These are phyloP conservation scores for Phytophthora aleatoria DNA, from an alignment of 352 stramenopile species.

Conservation along the genomic window DNA sequence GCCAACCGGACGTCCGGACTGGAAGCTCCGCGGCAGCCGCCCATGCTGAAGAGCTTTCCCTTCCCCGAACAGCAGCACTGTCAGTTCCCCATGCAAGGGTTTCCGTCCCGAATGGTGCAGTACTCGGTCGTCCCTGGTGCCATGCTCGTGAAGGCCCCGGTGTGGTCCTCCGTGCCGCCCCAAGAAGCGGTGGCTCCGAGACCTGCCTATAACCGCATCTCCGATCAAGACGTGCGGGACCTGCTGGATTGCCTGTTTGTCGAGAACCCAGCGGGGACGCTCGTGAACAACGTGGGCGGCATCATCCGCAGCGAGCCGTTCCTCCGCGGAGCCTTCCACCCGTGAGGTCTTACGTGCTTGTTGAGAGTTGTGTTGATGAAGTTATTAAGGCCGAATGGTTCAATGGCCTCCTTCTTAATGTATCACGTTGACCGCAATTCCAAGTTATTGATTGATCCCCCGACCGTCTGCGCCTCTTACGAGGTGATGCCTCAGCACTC, in stretches of 20 bases:
- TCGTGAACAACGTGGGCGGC: conserved; percentile 24
- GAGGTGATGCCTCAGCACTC: conserved; percentile 1
- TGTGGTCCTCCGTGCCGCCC: conserved; percentile 22
- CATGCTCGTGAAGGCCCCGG: conserved; percentile 30
- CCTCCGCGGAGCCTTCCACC: conserved; percentile 35
- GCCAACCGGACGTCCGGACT: conserved; percentile 5
- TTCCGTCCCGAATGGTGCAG: conserved; percentile 20
- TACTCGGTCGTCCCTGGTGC: conserved; percentile 29
- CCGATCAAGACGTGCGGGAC: conserved; percentile 46
- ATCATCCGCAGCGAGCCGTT: conserved; percentile 40
- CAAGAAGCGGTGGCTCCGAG: conserved; percentile 16
- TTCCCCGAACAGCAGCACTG: conserved; percentile 26
- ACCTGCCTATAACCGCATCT: conserved; percentile 34
- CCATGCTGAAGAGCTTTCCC: conserved; percentile 25
- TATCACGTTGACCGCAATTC: conserved; percentile 18
- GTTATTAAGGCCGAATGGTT: conserved; percentile 29
- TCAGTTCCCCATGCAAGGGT: conserved; percentile 22
- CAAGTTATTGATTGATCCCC: conserved; percentile 8
- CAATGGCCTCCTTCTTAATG: conserved; percentile 19
- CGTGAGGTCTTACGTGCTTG: conserved; percentile 12
- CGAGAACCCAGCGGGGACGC: conserved; percentile 27
- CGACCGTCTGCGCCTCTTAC: conserved; percentile 2
- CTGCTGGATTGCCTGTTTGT: conserved; percentile 49
- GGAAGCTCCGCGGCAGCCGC: conserved; percentile 15
- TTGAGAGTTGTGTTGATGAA: conserved; percentile 31